Evolutionary conservation across 129 eudicot genomes (phyloP).

Genomic region (Logfia minima): DNA sequence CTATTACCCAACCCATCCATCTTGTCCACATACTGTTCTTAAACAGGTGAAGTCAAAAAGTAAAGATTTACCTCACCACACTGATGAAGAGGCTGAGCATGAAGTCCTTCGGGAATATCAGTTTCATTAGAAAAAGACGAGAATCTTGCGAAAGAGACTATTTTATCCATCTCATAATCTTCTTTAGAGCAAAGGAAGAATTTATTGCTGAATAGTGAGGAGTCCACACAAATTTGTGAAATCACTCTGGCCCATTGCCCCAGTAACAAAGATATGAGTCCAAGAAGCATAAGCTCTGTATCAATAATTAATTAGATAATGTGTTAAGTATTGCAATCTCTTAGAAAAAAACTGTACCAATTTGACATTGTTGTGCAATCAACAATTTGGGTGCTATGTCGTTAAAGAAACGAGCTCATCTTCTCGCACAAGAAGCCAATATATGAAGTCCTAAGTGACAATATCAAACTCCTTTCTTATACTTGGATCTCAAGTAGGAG

Average conservation of each 20-base stretch:
- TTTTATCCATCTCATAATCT: slow-evolving; percentile 47
- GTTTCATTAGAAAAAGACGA: slow-evolving; percentile 49
- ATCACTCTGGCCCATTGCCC: slow-evolving; percentile 94
- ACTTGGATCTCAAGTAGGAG: too few relatives aligned
- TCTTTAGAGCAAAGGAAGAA: slow-evolving; percentile 77
- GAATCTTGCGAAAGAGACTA: slow-evolving; percentile 28
- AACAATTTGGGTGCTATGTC: too few relatives aligned
- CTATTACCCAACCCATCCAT: not conserved
- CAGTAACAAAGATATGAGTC: slow-evolving; percentile 88
- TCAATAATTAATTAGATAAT: not conserved
- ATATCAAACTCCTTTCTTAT: too few relatives aligned
- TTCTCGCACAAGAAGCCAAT: too few relatives aligned
- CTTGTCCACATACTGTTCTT: not conserved
- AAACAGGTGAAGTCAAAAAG: not conserved
- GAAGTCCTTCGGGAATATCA: slow-evolving; percentile 55
- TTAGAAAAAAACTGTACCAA: not conserved
- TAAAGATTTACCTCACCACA: slow-evolving; percentile 60
- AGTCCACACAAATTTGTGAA: slow-evolving; percentile 90
- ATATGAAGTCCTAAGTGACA: too few relatives aligned
- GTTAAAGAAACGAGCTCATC: too few relatives aligned
- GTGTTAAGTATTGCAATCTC: not conserved
- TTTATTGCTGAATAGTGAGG: slow-evolving; percentile 84
- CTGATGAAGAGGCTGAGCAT: slow-evolving; percentile 40
- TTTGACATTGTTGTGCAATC: too few relatives aligned
- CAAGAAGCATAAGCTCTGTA: slow-evolving; percentile 97